These are phyloP conservation scores for Wickerhamomyces alni DNA, from an alignment of 805 yeast species.

Conservation along the genomic window DNA sequence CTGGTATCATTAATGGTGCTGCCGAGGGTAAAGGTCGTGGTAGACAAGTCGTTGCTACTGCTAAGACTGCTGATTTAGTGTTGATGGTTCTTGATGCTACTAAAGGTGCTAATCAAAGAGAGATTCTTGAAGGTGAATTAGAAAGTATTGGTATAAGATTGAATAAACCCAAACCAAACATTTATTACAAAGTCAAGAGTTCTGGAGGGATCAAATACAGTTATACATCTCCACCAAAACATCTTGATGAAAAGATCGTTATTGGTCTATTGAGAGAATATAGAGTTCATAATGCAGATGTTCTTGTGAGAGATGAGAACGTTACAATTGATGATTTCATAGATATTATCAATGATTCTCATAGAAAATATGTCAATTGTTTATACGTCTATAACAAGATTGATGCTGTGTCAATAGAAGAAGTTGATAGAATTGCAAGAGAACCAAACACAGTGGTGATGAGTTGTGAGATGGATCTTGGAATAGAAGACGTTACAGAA, in stretches of 20 bases:
- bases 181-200: slow-evolving; percentile 69
- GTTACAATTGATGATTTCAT: slow-evolving; percentile 90
- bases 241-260: slow-evolving; percentile 76
- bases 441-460: slow-evolving; percentile 91
- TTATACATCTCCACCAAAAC: slow-evolving; percentile 73
- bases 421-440: slow-evolving; percentile 86
- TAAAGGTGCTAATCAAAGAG: slow-evolving; percentile 84
- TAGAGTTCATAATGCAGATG: slow-evolving; percentile 90
- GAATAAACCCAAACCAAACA: slow-evolving; percentile 73
- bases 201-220: slow-evolving; percentile 91
- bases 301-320: slow-evolving; percentile 80
- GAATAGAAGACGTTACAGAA: slow-evolving; percentile 81
- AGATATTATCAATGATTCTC: slow-evolving; percentile 83
- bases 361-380: slow-evolving; percentile 85
- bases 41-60: slow-evolving; percentile 92
- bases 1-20: slow-evolving; percentile 96
- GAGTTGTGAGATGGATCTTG: slow-evolving; percentile 85
- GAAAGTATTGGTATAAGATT: slow-evolving; percentile 92
- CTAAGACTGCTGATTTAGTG: slow-evolving; percentile 88
- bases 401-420: slow-evolving; percentile 93
- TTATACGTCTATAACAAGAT: slow-evolving; percentile 91
- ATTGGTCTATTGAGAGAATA: slow-evolving; percentile 76
- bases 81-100: slow-evolving; percentile 95
- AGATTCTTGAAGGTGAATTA: slow-evolving; percentile 78
- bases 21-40: slow-evolving; percentile 97